Conservation (phyloP, 2,329 filamentous ascomycete species). For the Elsinoe necatrix region DNA sequence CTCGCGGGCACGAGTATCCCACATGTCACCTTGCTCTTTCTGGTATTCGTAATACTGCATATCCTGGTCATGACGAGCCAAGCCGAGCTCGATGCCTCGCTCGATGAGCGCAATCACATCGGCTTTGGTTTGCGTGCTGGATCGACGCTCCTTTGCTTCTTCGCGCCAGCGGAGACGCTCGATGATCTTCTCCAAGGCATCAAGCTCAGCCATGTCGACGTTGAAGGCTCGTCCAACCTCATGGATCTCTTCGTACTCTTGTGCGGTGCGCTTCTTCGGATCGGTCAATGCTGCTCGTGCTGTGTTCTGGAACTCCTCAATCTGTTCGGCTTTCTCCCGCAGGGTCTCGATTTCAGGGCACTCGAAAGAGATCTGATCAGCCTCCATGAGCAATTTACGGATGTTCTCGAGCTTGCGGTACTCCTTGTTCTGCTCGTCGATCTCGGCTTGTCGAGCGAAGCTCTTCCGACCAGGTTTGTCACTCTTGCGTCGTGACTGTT, state of each 20-base stretch:
- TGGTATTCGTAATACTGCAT: slow-evolving; percentile 69
- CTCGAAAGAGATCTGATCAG: slow-evolving; percentile 83
- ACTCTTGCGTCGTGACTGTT: slow-evolving; percentile 93
- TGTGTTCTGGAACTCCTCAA: slow-evolving; percentile 73
- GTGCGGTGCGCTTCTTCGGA: slow-evolving; percentile 53
- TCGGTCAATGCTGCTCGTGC: slow-evolving; percentile 64
- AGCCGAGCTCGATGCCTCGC: slow-evolving; percentile 66
- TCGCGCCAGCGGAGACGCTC: slow-evolving; percentile 86
- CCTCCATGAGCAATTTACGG: slow-evolving; percentile 70
- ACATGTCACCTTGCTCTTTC: slow-evolving; percentile 66
- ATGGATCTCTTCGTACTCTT: slow-evolving; percentile 81
- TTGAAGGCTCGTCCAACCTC: slow-evolving; percentile 84
- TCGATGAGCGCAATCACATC: slow-evolving; percentile 74
- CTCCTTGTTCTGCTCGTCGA: slow-evolving; percentile 76
- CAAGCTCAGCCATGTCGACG: slow-evolving; percentile 82
- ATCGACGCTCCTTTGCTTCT: slow-evolving; percentile 53
- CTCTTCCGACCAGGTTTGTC: slow-evolving; percentile 77
- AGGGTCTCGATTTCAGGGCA: slow-evolving; percentile 82
- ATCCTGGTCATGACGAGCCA: slow-evolving; percentile 72
- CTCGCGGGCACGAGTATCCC: slow-evolving; percentile 90
- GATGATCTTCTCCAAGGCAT: slow-evolving; percentile 68
- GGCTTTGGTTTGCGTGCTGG: slow-evolving; percentile 59
- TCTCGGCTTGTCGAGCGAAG: slow-evolving; percentile 61
- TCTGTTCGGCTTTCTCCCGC: slow-evolving; percentile 74
- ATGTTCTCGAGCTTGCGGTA: slow-evolving; percentile 84